phyloP scores from a whole-genome alignment of 345 rosid species.

The Sisymbrium irio region DNA sequence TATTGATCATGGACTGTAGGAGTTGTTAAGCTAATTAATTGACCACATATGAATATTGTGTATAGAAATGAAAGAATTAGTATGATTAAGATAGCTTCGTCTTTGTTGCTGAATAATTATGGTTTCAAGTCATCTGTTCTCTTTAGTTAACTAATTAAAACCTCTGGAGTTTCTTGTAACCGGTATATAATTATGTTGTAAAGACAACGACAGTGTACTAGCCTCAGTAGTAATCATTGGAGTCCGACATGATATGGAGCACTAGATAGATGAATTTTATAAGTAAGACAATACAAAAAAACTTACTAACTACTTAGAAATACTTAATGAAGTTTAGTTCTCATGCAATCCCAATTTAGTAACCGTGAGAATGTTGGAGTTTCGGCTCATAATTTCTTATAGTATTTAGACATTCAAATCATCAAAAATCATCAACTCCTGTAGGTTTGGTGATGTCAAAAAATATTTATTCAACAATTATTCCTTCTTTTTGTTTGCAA shows the following conservation, averaged over 20 bases:
- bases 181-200: constrained; percentile 8
- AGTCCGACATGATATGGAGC: not conserved
- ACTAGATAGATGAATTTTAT: not conserved
- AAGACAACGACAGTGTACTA: constrained; percentile 34
- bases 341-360: not conserved
- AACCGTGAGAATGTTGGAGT: too few species aligned
- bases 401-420: too few species aligned
- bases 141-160: constrained; percentile 3
- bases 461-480: too few species aligned
- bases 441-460: too few species aligned
- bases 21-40: constrained; percentile 23
- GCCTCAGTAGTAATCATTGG: constrained; percentile 13
- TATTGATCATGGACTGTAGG: not conserved
- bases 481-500: too few species aligned
- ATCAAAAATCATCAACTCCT: too few species aligned
- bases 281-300: not conserved
- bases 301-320: not conserved
- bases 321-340: not conserved
- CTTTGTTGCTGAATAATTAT: constrained; percentile 16
- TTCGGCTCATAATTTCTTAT: too few species aligned
- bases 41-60: not conserved
- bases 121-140: not conserved
- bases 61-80: not conserved
- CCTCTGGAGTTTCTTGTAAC: constrained; percentile 27
- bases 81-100: constrained; percentile 24